Evolutionary conservation across 2,329 filamentous ascomycete genomes (phyloP).

Genomic region (Sclerotinia subarctica): DNA sequence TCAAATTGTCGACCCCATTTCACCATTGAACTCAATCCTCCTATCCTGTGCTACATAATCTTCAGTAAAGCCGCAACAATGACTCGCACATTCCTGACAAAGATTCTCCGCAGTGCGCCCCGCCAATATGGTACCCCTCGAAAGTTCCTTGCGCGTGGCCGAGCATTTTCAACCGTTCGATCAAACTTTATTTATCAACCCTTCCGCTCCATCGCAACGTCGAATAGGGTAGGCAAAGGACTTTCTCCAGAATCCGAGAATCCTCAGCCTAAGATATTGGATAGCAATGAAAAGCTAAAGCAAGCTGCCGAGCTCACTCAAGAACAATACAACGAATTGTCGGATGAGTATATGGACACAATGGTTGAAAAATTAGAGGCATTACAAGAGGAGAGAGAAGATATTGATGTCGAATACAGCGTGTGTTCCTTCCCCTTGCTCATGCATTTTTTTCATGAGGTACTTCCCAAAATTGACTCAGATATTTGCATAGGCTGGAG

Average conservation of each 20-base stretch:
- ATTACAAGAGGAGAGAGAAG: slow-evolving; percentile 67
- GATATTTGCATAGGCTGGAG: slow-evolving; percentile 62
- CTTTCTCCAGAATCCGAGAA: slow-evolving; percentile 59
- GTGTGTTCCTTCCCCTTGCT: slow-evolving; percentile 52
- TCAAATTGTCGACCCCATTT: slow-evolving; percentile 2
- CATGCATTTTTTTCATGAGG: neutral
- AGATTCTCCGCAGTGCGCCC: slow-evolving; percentile 5
- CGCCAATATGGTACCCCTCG: slow-evolving; percentile 5
- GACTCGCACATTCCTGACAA: slow-evolving; percentile 13
- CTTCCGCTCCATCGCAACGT: slow-evolving; percentile 39
- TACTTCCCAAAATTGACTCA: neutral
- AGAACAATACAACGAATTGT: slow-evolving; percentile 70
- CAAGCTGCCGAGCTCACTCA: slow-evolving; percentile 65
- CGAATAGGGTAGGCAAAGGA: slow-evolving; percentile 44
- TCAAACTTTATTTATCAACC: slow-evolving; percentile 6
- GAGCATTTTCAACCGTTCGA: neutral
- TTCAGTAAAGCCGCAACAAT: neutral
- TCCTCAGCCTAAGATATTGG: slow-evolving; percentile 47
- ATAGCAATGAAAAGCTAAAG: slow-evolving; percentile 42
- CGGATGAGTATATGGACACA: slow-evolving; percentile 69
- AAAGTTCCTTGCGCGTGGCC: neutral
- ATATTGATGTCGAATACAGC: slow-evolving; percentile 84
- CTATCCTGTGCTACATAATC: neutral
- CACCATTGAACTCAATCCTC: neutral
- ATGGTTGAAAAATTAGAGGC: slow-evolving; percentile 63